Conservation (phyloP, 1,139 yeast species). For the Sugiyamaella castrensis region DNA sequence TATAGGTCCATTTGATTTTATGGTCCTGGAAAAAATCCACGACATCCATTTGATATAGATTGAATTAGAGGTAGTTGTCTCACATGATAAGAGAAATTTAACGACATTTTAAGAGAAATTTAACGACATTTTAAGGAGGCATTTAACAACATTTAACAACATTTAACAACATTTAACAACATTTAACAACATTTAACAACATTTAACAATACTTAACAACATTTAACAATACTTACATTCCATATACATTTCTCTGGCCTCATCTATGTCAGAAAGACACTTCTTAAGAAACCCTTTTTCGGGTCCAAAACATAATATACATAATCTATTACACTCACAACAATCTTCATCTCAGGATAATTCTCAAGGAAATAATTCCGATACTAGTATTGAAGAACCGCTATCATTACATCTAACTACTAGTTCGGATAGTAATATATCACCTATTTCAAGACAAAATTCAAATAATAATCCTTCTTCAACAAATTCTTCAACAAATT, state of each 20-base stretch:
- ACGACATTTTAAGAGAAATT: too few relatives aligned
- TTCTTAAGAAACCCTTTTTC: conserved; percentile 7
- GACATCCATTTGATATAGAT: too few relatives aligned
- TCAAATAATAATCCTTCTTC: conserved; percentile 5
- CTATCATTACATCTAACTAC: neutral
- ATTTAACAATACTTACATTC: too few relatives aligned
- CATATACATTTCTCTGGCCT: neutral
- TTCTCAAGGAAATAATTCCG: neutral
- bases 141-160: too few relatives aligned
- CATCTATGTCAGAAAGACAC: conserved; percentile 7
- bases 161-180: too few relatives aligned
- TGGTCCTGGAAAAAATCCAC: too few relatives aligned
- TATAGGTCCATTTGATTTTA: too few relatives aligned
- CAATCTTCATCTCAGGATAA: neutral
- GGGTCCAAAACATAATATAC: conserved; percentile 1
- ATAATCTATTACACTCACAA: conserved; percentile 4
- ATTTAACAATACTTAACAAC: too few relatives aligned
- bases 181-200: too few relatives aligned
- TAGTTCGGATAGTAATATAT: conserved; percentile 9
- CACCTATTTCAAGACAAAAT: conserved; percentile 1
- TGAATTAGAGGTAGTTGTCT: too few relatives aligned
- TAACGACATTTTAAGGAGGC: too few relatives aligned
- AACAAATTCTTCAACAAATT: conserved; percentile 8
- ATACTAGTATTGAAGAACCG: neutral
- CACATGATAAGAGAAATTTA: too few relatives aligned